Percentiles rank a stretch among this genome's conserved stretches.
Evolutionary conservation across 148 eudicot species (phyloP).

Genomic region (Agrostemma githago): DNA sequence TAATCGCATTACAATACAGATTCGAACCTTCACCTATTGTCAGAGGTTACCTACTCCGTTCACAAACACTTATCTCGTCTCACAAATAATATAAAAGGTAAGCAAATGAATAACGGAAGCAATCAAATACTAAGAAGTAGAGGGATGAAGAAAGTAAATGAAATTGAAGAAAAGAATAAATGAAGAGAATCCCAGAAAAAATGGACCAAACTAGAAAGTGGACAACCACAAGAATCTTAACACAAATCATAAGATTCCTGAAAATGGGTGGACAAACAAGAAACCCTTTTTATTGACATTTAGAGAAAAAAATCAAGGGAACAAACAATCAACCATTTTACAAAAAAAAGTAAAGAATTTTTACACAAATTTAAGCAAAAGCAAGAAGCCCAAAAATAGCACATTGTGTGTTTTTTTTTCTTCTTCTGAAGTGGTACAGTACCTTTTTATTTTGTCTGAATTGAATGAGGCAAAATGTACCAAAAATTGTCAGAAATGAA

Average conservation of each 20-base stretch:
- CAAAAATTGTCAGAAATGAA: conserved; percentile 27
- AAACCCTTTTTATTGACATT: conserved; percentile 11
- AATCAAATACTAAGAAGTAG: background rate
- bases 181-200: conserved; percentile 20
- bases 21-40: too few relatives aligned
- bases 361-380: background rate
- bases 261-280: conserved; percentile 11
- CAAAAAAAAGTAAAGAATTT: background rate
- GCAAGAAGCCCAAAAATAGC: background rate
- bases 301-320: conserved; percentile 6
- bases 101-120: background rate
- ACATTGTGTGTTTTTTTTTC: too few relatives aligned
- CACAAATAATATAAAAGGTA: too few relatives aligned
- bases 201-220: conserved; percentile 19
- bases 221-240: conserved; percentile 19
- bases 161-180: conserved; percentile 19
- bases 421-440: too few relatives aligned
- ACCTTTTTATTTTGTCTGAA: background rate
- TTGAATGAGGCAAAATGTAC: conserved; percentile 13
- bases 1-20: too few relatives aligned
- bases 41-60: too few relatives aligned
- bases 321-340: conserved; percentile 1
- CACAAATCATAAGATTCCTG: conserved; percentile 15
- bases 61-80: too few relatives aligned
- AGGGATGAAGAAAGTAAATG: conserved; percentile 2